Conservation (phyloP, 257 asterid genomes). For the Handroanthus guayacan region DNA sequence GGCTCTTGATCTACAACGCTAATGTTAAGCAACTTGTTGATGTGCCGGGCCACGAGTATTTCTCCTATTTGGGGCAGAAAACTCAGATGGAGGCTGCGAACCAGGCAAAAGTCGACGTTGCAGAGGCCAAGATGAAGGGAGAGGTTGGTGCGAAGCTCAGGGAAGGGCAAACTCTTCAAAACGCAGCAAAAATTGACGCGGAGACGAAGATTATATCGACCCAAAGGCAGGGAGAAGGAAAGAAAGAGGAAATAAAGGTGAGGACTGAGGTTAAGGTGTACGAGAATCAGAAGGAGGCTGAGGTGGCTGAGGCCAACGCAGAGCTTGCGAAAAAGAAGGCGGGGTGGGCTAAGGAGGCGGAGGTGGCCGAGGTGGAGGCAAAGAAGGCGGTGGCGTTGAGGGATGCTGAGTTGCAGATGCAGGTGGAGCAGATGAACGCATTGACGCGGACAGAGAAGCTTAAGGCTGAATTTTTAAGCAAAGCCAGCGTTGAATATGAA, state of each 20-base stretch:
- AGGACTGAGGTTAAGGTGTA: constrained; percentile 57
- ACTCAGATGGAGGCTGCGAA: constrained; percentile 78
- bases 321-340: constrained; percentile 69
- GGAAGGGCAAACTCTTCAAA: constrained; percentile 61
- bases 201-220: constrained; percentile 66
- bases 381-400: constrained; percentile 63
- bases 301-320: constrained; percentile 67
- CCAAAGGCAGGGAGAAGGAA: constrained; percentile 64
- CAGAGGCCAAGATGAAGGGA: constrained; percentile 78
- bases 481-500: constrained; percentile 71
- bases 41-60: constrained; percentile 72
- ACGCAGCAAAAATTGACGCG: constrained; percentile 68
- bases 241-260: constrained; percentile 60
- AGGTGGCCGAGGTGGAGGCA: constrained; percentile 70
- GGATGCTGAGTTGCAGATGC: constrained; percentile 67
- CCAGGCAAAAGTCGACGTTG: constrained; percentile 64
- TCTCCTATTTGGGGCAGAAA: constrained; percentile 72
- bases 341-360: constrained; percentile 62
- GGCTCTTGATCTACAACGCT: constrained; percentile 67
- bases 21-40: constrained; percentile 78
- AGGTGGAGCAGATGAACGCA: constrained; percentile 68
- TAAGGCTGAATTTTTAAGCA: constrained; percentile 59
- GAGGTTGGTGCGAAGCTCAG: constrained; percentile 60
- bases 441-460: constrained; percentile 61
- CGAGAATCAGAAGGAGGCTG: constrained; percentile 64